A percentile compares a stretch with the other conserved stretches of the same genome.
Conservation (phyloP, 2,329 filamentous ascomycete genomes). For the Exophiala sideris region DNA sequence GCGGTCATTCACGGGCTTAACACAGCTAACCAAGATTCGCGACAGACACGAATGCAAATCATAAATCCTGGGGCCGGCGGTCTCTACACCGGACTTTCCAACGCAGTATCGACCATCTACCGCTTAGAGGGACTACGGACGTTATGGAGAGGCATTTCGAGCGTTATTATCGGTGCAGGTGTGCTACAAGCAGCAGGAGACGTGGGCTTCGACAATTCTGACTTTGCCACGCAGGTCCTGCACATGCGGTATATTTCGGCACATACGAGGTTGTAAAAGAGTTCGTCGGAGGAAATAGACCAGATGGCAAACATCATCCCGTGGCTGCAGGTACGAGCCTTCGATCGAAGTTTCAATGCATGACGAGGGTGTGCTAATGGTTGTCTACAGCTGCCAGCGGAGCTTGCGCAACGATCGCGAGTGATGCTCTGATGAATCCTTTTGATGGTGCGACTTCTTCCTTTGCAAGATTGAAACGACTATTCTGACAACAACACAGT, state of each 20-base stretch:
- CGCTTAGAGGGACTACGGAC: conserved; percentile 84
- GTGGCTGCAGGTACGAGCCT: conserved; percentile 74
- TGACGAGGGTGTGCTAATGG: conserved; percentile 35
- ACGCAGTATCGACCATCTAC: conserved; percentile 89
- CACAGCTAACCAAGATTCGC: conserved; percentile 9
- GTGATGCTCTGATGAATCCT: conserved; percentile 98
- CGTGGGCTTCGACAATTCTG: conserved; percentile 20
- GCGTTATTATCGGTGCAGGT: conserved; percentile 94
- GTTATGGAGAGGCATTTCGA: conserved; percentile 94
- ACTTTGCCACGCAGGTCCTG: conserved; percentile 64
- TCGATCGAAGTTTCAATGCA: not conserved
- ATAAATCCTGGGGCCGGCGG: conserved; percentile 76
- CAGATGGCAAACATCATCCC: conserved; percentile 78
- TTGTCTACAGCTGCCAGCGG: conserved; percentile 72
- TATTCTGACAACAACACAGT: conserved; percentile 53
- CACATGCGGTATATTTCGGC: conserved; percentile 96
- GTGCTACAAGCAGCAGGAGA: conserved; percentile 33
- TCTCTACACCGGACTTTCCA: conserved; percentile 84
- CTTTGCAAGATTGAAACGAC: not conserved
- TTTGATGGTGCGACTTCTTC: conserved; percentile 73
- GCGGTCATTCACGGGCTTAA: conserved; percentile 6
- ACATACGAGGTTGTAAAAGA: conserved; percentile 98
- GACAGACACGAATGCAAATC: conserved; percentile 95
- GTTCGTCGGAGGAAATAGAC: conserved; percentile 85
- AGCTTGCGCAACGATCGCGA: conserved; percentile 91